These are phyloP conservation scores for Camellia lanceoleosa DNA, from an alignment of 148 eudicot species.

Conservation along the genomic window DNA sequence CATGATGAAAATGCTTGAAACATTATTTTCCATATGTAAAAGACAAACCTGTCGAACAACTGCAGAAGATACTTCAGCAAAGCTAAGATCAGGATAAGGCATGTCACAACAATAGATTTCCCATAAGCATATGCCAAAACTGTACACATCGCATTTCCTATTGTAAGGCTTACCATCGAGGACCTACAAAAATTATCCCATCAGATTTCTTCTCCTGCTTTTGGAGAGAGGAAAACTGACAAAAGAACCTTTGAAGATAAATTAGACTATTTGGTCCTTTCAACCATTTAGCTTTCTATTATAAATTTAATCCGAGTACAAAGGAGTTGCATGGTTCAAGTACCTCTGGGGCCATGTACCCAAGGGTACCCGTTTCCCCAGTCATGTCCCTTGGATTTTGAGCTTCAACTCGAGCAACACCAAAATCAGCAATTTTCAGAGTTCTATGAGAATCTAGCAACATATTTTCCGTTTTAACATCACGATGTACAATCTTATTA, in stretches of 20 bases:
- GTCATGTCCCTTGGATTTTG: constrained; percentile 94
- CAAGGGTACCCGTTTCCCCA: constrained; percentile 90
- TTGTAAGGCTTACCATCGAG: constrained; percentile 88
- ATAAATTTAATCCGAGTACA: not conserved
- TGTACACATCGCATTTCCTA: constrained; percentile 88
- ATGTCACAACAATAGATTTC: constrained; percentile 89
- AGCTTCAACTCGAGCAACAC: constrained; percentile 97
- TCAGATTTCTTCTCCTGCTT: not conserved
- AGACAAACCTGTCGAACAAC: constrained; percentile 74
- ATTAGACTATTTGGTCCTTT: not conserved
- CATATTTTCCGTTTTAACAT: constrained; percentile 94
- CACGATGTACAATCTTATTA: constrained; percentile 83
- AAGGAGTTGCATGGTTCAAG: not conserved
- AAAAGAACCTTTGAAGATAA: not conserved
- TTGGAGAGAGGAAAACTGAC: not conserved
- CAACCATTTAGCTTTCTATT: not conserved
- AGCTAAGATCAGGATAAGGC: constrained; percentile 80
- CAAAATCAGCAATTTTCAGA: constrained; percentile 90
- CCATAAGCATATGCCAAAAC: constrained; percentile 95
- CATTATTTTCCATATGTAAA: not conserved
- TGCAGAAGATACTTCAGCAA: constrained; percentile 70
- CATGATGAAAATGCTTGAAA: not conserved
- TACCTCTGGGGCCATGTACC: constrained; percentile 99
- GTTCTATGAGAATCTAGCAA: constrained; percentile 49
- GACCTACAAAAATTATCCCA: constrained; percentile 43